Percentiles rank a stretch among this genome's conserved stretches.
These are phyloP conservation scores for Laetiporus sulphureus DNA, from an alignment of 1,284 basidiomycete genomes.

Conservation along the genomic window DNA sequence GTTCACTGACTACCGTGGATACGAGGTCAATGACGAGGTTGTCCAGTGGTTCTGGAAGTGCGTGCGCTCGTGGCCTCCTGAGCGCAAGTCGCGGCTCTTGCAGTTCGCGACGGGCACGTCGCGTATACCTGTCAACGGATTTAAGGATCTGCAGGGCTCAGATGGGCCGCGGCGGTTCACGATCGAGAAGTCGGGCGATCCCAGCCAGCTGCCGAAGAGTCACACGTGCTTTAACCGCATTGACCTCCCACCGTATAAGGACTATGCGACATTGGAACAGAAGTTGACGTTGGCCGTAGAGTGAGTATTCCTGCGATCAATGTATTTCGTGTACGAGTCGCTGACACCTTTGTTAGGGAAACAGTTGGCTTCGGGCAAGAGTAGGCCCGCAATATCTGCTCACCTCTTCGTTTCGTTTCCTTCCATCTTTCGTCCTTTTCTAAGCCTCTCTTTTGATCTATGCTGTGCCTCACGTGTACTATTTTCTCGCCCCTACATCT, in stretches of 20 bases:
- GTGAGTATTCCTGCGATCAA: conserved; percentile 35
- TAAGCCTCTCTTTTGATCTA: too few relatives aligned
- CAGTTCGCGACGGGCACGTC: conserved; percentile 99
- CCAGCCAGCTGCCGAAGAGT: conserved; percentile 81
- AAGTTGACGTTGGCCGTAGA: conserved; percentile 89
- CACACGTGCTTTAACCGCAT: conserved; percentile 92
- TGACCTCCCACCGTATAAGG: conserved; percentile 89
- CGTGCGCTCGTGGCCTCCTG: conserved; percentile 92
- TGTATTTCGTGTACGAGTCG: conserved; percentile 5
- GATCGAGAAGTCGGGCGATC: conserved; percentile 94
- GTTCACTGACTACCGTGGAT: conserved; percentile 81
- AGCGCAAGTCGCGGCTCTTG: conserved; percentile 89
- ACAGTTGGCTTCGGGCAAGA: conserved; percentile 42
- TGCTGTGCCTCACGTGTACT: too few relatives aligned
- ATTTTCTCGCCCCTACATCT: too few relatives aligned
- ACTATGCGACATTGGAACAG: conserved; percentile 84
- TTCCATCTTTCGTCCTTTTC: not conserved
- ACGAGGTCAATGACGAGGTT: conserved; percentile 87
- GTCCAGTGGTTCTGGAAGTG: conserved; percentile 99
- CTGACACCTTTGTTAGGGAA: conserved; percentile 24
- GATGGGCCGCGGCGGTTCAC: conserved; percentile 95
- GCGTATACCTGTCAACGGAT: conserved; percentile 96
- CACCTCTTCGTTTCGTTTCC: not conserved
- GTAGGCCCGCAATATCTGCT: conserved; percentile 15
- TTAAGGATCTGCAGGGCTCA: conserved; percentile 97